Evolutionary conservation across 768 basidiomycete genomes (phyloP), one percentile per base, ranked within the genome.

Genomic region (Aureoboletus auriporus): DNA sequence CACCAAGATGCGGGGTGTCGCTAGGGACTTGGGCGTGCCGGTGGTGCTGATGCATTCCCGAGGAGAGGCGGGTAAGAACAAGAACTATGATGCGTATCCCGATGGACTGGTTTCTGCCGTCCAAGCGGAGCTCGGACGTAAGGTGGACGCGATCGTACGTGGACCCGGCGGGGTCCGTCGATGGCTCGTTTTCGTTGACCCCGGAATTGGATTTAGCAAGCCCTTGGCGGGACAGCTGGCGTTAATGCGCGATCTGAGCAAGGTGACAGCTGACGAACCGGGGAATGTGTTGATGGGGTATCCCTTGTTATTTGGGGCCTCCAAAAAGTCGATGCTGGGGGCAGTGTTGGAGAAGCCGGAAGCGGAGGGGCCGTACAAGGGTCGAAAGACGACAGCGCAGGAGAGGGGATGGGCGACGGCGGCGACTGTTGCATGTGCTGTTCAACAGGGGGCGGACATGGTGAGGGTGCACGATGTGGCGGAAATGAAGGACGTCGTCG

Each of bases 171-270:
- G 93, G 0, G 68, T 98, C 9, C 74, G 89, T 47, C 70, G 89
- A 43, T 98, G 95, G 95, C 76, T 89, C 50, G 80, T 97, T 52
- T 76, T 97, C 44, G 77, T 86, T 23, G 96, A 97, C 69, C 91
- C 95, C 4, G 95, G 95, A 0, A 71, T 98, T 44, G 95, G 96
- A 30, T 99, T 97, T 65, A 95, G 93, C 67, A 97, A 97, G 68
- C 78, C 82, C 0, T 63, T 83, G 3, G 75, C 83, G 27, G 90
- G 78, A 5, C 94, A 95, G 66, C 54, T 92, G 30, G 73, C 76
- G 52, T 58, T 95, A 10, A 64, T 98, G 42, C 75, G 83, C 9
- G 56, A 75, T 31, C 72, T 71, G 43, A 74, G 61, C 16, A 63
- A 52, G 42, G 63, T 89, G 36, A 78, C 76, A 0, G 73, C 71